Evolutionary conservation across 2,329 filamentous ascomycete species (phyloP), one percentile per base, ranked within the genome.

Genomic region (Xenoacremonium recifei): DNA sequence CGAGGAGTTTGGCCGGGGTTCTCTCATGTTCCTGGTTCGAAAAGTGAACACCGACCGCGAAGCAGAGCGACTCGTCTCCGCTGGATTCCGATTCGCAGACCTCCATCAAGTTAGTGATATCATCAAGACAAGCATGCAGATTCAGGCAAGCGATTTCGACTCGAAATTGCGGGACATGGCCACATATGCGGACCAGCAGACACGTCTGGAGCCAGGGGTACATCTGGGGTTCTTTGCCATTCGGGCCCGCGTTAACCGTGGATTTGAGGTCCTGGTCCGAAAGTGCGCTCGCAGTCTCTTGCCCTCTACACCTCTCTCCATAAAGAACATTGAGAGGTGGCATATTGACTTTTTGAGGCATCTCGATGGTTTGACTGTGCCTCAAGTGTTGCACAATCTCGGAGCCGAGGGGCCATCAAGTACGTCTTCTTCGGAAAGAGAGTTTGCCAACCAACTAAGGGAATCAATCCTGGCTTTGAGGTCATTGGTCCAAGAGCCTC

Each of bases 21-120:
- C 91, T 40, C 74, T 95, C 34, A 79, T 96, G 61, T 90, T 95
- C 54, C 75, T 95, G 9, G 84, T 90, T 5, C 85, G 83, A 10
- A 76, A 76, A 32, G 72, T 86, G 2, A 71, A 74, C 23, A 70
- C 66, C 23, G 70, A 71, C 23, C 69, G 75, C 1, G 86, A 90
- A 25, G 73, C 78, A 0, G 74, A 79, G 38, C 75, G 76, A 20
- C 73, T 95, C 12, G 77, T 84, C 48, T 80, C 87, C 2, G 70
- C 78, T 10, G 89, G 90, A 1, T 95, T 84, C 62, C 80, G 86
- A n/a, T 95, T 95, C 55, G 86, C 86, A 3, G 75, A 80, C 23
- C 67, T 83, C 11, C 75, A 76, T 42, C 82, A 89, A 47, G 84
- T 95, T 20, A 75, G 80, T 11, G 74, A 79, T 15, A 79, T 80